Base-by-base conservation (phyloP, 1,284 basidiomycete species). In the Leucocoprinus gongylophorus region DNA sequence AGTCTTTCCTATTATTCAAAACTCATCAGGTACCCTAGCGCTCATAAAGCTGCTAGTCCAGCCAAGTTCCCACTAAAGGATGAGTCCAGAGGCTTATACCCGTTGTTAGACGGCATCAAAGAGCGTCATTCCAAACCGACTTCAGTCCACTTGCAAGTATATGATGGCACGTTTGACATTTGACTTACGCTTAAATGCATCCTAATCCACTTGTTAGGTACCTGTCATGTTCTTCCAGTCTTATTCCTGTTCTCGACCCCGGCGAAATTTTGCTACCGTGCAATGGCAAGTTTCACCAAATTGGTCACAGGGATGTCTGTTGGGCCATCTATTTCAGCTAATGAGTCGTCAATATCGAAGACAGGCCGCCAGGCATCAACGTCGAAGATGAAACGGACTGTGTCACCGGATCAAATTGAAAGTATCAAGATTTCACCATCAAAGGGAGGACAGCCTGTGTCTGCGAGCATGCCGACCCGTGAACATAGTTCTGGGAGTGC, bases 41-140 rank as follows among this genome's bases (percentile, higher is more conserved):
- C 95, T 0, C 95, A 98, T 64, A 93, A 88, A 61, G 95, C 95
- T 12, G 91, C 91, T 2, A 71, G 91, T 63, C 95, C 95, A 0
- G 79, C 81, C 0, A 72, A 72, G 56, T 94, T 83, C 62, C 85
- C 87, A 0, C 61, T 91, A 5, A 78, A 74, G 44, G 76, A 87
- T 0, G 76, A 81, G 30, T 71, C 79, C 1, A 72, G 78, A 48
- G 66, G 71, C 26, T 58, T 92, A 51, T 85, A 91, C 58, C 87
- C 91, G 5, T 63, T 74, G 2, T 65, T 92, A 18, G 60, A 77
- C 17, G 82, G 76, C 1, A 86, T 91, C 55, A 87, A 88, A 62
- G 64, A 69, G 20, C 72, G 74, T 9, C 75, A 76, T 60, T 43
- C 43, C 17, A 74, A 71, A 32, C 82, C 91, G 0, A 97, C 95